These are phyloP conservation scores for Boletellus ananiceps DNA, from an alignment of 768 basidiomycete genomes.

Conservation along the genomic window DNA sequence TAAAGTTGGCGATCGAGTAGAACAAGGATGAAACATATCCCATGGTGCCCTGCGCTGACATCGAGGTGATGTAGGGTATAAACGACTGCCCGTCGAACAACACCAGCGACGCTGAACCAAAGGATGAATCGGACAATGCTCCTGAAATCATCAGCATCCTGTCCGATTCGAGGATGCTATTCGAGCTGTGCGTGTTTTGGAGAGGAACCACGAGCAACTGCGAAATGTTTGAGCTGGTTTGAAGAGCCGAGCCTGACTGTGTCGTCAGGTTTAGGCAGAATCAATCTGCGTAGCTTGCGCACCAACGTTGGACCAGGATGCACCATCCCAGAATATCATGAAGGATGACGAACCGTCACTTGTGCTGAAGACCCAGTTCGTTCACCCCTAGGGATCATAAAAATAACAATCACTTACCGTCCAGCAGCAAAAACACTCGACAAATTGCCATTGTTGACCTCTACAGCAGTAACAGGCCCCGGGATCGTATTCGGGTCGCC, in stretches of 20 bases:
- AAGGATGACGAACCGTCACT: slow-evolving; percentile 63
- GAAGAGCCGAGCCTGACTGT: slow-evolving; percentile 48
- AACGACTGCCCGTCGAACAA: slow-evolving; percentile 82
- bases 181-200: slow-evolving; percentile 64
- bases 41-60: slow-evolving; percentile 56
- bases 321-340: slow-evolving; percentile 82
- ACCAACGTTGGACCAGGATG: slow-evolving; percentile 68
- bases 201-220: slow-evolving; percentile 91
- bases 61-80: slow-evolving; percentile 77
- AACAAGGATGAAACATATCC: slow-evolving; percentile 78
- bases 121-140: slow-evolving; percentile 56
- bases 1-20: slow-evolving; percentile 74
- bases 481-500: slow-evolving; percentile 62
- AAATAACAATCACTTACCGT: slow-evolving; percentile 45
- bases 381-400: not conserved
- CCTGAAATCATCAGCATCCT: slow-evolving; percentile 91
- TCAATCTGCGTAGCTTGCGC: slow-evolving; percentile 12
- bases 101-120: slow-evolving; percentile 79
- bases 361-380: slow-evolving; percentile 34
- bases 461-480: slow-evolving; percentile 86
- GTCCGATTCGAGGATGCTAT: slow-evolving; percentile 72
- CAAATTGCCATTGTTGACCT: slow-evolving; percentile 73
- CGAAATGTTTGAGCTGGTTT: slow-evolving; percentile 59
- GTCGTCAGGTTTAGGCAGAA: not conserved
- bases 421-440: slow-evolving; percentile 92